phyloP scores from a whole-genome alignment of 495 filamentous ascomycete genomes.

The Aspergillus carlsbadensis region DNA sequence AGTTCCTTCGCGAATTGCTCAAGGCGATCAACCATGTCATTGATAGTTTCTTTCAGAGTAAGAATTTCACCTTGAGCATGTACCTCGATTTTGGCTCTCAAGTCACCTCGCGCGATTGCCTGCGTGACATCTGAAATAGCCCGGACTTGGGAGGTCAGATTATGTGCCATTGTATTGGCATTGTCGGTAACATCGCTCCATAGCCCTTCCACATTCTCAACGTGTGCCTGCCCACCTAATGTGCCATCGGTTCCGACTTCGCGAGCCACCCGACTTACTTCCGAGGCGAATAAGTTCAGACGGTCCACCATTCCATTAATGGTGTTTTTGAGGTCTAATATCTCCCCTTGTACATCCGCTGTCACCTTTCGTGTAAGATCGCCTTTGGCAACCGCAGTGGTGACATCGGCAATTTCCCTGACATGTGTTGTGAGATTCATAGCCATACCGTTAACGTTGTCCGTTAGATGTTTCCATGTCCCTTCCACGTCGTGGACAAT shows the following conservation, averaged over 20 bases:
- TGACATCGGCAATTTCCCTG: constrained; percentile 96
- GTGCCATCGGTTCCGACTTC: constrained; percentile 98
- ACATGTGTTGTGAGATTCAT: constrained; percentile 98
- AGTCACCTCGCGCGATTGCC: constrained; percentile 90
- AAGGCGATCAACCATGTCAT: constrained; percentile 96
- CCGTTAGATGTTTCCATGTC: constrained; percentile 94
- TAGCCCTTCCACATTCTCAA: constrained; percentile 97
- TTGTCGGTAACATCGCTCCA: constrained; percentile 99
- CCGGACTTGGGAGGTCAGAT: constrained; percentile 91
- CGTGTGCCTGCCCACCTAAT: constrained; percentile 93
- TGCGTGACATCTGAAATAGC: constrained; percentile 97
- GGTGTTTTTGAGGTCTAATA: constrained; percentile 89
- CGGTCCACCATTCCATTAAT: constrained; percentile 99
- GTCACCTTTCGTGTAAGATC: constrained; percentile 95
- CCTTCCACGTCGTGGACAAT: constrained; percentile 98
- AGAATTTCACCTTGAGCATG: constrained; percentile 94
- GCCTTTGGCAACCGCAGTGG: constrained; percentile 93
- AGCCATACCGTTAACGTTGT: constrained; percentile 98
- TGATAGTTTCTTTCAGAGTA: constrained; percentile 94
- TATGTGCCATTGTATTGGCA: constrained; percentile 83
- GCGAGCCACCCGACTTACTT: constrained; percentile 97
- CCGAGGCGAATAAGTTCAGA: constrained; percentile 92
- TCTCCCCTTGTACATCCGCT: constrained; percentile 94
- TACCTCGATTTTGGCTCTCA: constrained; percentile 95
- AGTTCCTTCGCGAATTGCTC: constrained; percentile 97